phyloP scores from a whole-genome alignment of 176 grass and related monocot genomes.

The Tillandsia leiboldiana region DNA sequence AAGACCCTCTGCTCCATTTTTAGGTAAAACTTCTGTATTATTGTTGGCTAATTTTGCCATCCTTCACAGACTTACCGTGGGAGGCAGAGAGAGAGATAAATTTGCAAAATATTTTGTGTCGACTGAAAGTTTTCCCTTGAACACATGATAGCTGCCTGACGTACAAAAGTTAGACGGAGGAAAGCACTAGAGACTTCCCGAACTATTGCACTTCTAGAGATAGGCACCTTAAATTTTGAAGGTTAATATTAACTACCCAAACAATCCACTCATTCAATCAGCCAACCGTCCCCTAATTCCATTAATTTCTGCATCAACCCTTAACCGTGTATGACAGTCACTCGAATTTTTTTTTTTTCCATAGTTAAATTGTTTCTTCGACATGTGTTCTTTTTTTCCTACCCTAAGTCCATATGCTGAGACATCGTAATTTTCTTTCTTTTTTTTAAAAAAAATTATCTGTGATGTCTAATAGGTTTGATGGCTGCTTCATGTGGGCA shows the following conservation, averaged over 20 bases:
- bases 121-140: neutral
- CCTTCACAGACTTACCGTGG: neutral
- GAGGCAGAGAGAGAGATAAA: neutral
- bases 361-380: neutral
- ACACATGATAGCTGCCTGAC: neutral
- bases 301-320: too few species aligned
- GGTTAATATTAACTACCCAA: too few species aligned
- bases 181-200: too few species aligned
- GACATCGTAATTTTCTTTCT: neutral
- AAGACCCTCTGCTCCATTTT: slow-evolving; percentile 39
- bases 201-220: too few species aligned
- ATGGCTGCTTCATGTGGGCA: slow-evolving; percentile 38
- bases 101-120: neutral
- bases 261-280: too few species aligned
- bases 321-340: too few species aligned
- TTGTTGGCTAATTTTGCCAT: neutral
- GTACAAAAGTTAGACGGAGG: neutral
- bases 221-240: too few species aligned
- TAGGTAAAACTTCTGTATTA: slow-evolving; percentile 13
- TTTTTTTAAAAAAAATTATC: neutral
- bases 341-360: too few species aligned
- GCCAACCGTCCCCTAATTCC: too few species aligned
- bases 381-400: neutral
- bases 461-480: slow-evolving; percentile 16
- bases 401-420: too few species aligned